Base-by-base conservation (phyloP, 139 green algal species). In the Deuterostichococcus epilithicus region DNA sequence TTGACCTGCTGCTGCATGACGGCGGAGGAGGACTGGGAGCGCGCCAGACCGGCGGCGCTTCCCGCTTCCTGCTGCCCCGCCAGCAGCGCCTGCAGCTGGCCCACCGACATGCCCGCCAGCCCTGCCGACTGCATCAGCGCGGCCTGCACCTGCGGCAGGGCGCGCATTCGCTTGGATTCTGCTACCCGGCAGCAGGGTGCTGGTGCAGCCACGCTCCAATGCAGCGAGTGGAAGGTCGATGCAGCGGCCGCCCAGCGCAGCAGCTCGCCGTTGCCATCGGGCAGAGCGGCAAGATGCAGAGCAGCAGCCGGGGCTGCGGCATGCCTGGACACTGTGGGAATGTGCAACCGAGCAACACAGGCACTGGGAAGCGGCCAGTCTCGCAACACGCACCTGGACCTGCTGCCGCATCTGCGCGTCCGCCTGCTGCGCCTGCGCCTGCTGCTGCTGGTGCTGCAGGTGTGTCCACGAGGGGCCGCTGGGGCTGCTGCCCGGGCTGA, bases 381-480 rank as follows among this genome's bases (percentile, higher is more conserved):
- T 23, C 13, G 42, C 42, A 13, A 13, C 42, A 52, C 42, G 47
- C 67, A 74, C 39, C 67, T 73, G 37, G 15, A 25, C 59, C 22
- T 80, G 68, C 45, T 80, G 68, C 22, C 60, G 39, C 22, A 36
- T 35, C 44, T 77, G 52, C 52, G 28, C 26, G 5, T 70, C 13
- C 13, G 13, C 26, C 13, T 65, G 60, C 59, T 72, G 73, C 59
- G 38, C 1, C 65, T 74, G 77, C 69, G 78, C 39, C 38, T 82
- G 20, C 71, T 74, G n/a, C 60, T 82, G 59, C 65, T 74, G 77
- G 52, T 82, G 63, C 38, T 82, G 20, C 71, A 77, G n/a, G 71
- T 82, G 59, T 52, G 70, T n/a, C 18, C 39, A 74, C 18, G 28
- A 70, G 38, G 77, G 77, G 32, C 60, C 77, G 25, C 3, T 82